phyloP scores from a whole-genome alignment of 768 basidiomycete species.

The Kwoniella bestiolae region DNA sequence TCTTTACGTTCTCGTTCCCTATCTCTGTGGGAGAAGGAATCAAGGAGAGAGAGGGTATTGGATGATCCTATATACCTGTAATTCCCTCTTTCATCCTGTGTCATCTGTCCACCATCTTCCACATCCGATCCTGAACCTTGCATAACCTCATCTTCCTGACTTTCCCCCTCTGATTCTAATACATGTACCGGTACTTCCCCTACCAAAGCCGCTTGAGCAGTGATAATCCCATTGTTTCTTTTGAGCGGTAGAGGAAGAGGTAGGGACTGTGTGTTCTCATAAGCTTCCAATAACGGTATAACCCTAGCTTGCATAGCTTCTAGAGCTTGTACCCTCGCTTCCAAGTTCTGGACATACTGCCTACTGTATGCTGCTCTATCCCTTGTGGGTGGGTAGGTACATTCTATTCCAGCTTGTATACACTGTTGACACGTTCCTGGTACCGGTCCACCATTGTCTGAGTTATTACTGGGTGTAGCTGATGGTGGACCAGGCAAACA shows the following conservation, averaged over 20 bases:
- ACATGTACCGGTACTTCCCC: not conserved
- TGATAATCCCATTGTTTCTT: not conserved
- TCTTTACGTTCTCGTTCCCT: constrained; percentile 55
- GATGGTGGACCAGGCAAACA: constrained; percentile 43
- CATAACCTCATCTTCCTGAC: constrained; percentile 14
- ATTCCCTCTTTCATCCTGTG: constrained; percentile 50
- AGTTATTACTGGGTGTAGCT: not conserved
- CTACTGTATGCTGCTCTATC: constrained; percentile 50
- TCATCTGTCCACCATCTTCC: constrained; percentile 46
- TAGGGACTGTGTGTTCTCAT: constrained; percentile 20
- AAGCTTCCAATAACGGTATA: constrained; percentile 42
- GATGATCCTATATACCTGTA: constrained; percentile 52
- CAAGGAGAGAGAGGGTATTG: constrained; percentile 49
- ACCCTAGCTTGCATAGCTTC: constrained; percentile 39
- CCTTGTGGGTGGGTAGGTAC: constrained; percentile 47
- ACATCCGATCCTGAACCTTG: constrained; percentile 3
- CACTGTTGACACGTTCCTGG: constrained; percentile 47
- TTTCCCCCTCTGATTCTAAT: constrained; percentile 8
- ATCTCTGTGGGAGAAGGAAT: constrained; percentile 53
- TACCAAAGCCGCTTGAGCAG: not conserved
- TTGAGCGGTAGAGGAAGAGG: not conserved
- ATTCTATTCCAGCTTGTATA: constrained; percentile 36
- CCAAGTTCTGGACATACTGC: constrained; percentile 52
- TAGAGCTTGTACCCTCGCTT: constrained; percentile 49
- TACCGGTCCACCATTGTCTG: not conserved